A percentile compares a stretch with the other conserved stretches of the same genome.
These are phyloP conservation scores for Saccharomycopsis babjevae DNA, from an alignment of 805 yeast genomes.

Conservation along the genomic window DNA sequence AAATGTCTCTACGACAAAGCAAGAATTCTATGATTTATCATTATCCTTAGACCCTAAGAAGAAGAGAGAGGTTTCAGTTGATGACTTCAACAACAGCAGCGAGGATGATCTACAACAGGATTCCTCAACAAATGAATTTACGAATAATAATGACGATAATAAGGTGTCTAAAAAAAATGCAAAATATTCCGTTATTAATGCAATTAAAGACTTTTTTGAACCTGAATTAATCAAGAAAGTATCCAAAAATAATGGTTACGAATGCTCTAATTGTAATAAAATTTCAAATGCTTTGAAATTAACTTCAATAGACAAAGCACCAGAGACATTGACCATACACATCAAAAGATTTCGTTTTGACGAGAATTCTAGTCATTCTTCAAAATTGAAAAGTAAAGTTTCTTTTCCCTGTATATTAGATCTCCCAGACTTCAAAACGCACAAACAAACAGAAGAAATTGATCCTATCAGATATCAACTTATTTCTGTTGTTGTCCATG, in stretches of 20 bases:
- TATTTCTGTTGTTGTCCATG: conserved; percentile 81
- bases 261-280: conserved; percentile 77
- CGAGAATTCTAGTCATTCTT: conserved; percentile 53
- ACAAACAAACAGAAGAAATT: neutral
- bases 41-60: conserved; percentile 56
- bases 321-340: conserved; percentile 81
- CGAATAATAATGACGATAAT: neutral
- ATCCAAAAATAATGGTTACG: conserved; percentile 62
- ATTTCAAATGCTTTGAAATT: conserved; percentile 70
- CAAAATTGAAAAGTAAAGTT: conserved; percentile 82
- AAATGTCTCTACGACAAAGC: conserved; percentile 77
- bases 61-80: conserved; percentile 27
- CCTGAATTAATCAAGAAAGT: conserved; percentile 62
- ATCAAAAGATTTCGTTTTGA: conserved; percentile 85
- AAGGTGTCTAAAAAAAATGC: conserved; percentile 19
- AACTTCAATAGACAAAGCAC: conserved; percentile 66
- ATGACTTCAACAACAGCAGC: conserved; percentile 6
- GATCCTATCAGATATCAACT: conserved; percentile 56
- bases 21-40: conserved; percentile 88
- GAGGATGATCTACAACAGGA: conserved; percentile 11
- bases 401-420: conserved; percentile 72
- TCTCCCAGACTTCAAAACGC: conserved; percentile 41
- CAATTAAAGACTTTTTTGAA: conserved; percentile 72
- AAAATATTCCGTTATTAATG: conserved; percentile 58
- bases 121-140: neutral